Evolutionary conservation across 228 moss, liverwort and hornwort genomes (phyloP), one percentile per base, ranked within the genome.

Genomic region (Sphagnum magellanicum): DNA sequence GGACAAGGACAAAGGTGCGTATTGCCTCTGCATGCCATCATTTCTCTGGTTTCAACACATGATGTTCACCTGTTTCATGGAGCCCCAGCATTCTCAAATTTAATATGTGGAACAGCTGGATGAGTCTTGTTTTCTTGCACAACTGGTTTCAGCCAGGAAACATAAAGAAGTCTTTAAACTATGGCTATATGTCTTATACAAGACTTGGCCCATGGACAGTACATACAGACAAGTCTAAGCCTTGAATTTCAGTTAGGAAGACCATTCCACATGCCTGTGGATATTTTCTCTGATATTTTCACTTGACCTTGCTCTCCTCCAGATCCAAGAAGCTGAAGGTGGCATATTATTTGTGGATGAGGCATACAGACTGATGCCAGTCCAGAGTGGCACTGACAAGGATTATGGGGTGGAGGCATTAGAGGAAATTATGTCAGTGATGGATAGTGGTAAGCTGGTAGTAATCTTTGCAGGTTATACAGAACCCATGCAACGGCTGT

Each of bases 271-370:
- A 11, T 11, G 17, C 17, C 10, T 10, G 46, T 64, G 12, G 13
- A 10, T 64, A 49, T 48, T 10, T 16, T 10, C 9, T 10, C 15
- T 10, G 46, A 16, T 0, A 32, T 32, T 32, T 32, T 32, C 32
- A 62, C 16, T 6, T 50, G 9, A 12, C 4, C 51, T 6, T 67
- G 52, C 58, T 32, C 6, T 59, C n/a, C 6, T 72, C 62, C 70
- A 78, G 70, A 74, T 78, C 52, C 81, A 81, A 53, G 81, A 81
- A 67, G 85, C 85, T 49, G 85, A 85, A 72, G 81, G 85, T 4
- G 85, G 78, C 0, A 78, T 81, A 6, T 72, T 85, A 0, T 78
- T 85, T 52, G 85, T 85, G 52, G 85, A 81, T 50, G 85, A 85
- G 66, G 85, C 81, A 0, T 85, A 85, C 76, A 67, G 78, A 13